A percentile compares a stretch with the other conserved stretches of the same genome.
Conservation (phyloP, 805 yeast genomes). For the Kodamaea kaohsiungensis region DNA sequence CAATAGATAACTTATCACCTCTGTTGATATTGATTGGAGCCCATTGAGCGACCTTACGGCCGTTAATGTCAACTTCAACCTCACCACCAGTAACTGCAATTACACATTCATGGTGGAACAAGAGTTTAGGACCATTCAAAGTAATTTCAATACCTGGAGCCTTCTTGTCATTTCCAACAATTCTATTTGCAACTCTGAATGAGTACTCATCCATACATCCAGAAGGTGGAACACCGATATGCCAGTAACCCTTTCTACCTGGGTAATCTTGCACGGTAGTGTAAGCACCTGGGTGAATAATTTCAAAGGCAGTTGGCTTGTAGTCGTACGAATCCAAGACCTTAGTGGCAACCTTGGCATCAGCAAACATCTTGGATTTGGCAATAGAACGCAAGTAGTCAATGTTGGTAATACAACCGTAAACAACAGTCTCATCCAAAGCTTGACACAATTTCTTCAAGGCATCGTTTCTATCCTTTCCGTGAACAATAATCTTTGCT, state of each 20-base stretch:
- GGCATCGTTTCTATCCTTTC: conserved; percentile 85
- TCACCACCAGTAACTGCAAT: conserved; percentile 88
- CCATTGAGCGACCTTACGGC: conserved; percentile 58
- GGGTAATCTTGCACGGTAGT: conserved; percentile 97
- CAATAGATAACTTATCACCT: conserved; percentile 80
- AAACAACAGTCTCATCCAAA: conserved; percentile 78
- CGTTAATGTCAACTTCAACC: conserved; percentile 67
- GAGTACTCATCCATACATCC: conserved; percentile 98
- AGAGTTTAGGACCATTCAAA: conserved; percentile 78
- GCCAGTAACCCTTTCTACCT: conserved; percentile 87
- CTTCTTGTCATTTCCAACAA: conserved; percentile 79
- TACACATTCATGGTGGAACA: conserved; percentile 79
- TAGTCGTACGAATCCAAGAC: conserved; percentile 81
- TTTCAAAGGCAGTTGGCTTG: conserved; percentile 81
- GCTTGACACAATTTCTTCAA: conserved; percentile 75
- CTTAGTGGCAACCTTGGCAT: conserved; percentile 84
- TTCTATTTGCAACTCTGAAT: conserved; percentile 83
- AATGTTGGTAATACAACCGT: conserved; percentile 86
- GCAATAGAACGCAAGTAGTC: conserved; percentile 89
- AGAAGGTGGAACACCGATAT: conserved; percentile 96
- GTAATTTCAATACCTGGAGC: conserved; percentile 94
- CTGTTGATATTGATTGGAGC: conserved; percentile 67
- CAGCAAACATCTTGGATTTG: conserved; percentile 77
- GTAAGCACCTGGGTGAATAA: conserved; percentile 69
- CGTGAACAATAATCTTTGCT: conserved; percentile 95